Conservation (phyloP, 1,139 yeast species). For the Zygotorulaspora mrakii region DNA sequence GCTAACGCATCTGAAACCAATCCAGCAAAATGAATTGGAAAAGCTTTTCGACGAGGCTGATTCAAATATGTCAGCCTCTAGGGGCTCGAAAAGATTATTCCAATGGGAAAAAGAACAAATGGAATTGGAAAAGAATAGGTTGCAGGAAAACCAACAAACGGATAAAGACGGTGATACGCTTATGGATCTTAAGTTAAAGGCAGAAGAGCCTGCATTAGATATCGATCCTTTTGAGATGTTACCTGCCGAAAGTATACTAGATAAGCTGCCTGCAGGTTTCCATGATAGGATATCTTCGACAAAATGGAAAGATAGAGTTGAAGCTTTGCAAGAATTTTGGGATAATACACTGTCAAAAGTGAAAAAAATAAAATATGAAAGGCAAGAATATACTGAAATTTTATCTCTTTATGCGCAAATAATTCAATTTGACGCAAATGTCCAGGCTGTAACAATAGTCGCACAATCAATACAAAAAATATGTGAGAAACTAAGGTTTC, state of each 20-base stretch:
- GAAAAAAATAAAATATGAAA: slow-evolving; percentile 44
- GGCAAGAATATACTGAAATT: slow-evolving; percentile 66
- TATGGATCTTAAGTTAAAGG: slow-evolving; percentile 37
- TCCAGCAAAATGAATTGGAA: slow-evolving; percentile 82
- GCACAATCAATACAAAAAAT: slow-evolving; percentile 63
- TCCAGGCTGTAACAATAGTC: slow-evolving; percentile 80
- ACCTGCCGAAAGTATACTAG: slow-evolving; percentile 57
- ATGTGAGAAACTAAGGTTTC: slow-evolving; percentile 60
- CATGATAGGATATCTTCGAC: slow-evolving; percentile 52
- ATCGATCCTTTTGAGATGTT: slow-evolving; percentile 54
- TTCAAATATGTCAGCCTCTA: not conserved
- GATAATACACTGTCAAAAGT: slow-evolving; percentile 45
- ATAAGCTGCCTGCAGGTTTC: slow-evolving; percentile 64
- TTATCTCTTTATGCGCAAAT: slow-evolving; percentile 63
- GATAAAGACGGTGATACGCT: slow-evolving; percentile 43
- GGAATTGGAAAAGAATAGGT: slow-evolving; percentile 18
- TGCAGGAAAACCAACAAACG: slow-evolving; percentile 14
- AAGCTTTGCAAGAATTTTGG: slow-evolving; percentile 66
- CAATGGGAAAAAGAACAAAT: slow-evolving; percentile 41
- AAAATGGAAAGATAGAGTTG: slow-evolving; percentile 92
- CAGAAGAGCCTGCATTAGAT: slow-evolving; percentile 14
- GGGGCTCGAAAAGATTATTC: slow-evolving; percentile 24
- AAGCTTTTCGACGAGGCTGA: slow-evolving; percentile 57
- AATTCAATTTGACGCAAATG: slow-evolving; percentile 76
- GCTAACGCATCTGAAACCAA: slow-evolving; percentile 76